These are phyloP conservation scores for Speleostelium caveatum DNA, from an alignment of 78 protist genomes.

Conservation along the genomic window DNA sequence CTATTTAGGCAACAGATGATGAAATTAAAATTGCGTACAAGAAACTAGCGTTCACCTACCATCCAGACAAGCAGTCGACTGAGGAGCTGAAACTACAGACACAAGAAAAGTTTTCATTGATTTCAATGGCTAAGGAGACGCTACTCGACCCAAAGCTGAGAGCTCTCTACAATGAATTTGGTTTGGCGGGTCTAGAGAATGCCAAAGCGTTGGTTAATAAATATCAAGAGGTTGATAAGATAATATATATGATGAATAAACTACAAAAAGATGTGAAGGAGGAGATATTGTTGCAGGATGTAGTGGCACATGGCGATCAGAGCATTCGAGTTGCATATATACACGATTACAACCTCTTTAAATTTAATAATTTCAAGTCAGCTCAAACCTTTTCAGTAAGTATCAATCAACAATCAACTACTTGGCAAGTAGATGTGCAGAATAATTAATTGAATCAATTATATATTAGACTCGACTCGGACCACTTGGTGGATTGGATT, in stretches of 20 bases:
- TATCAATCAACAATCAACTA: neutral
- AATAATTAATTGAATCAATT: too few relatives aligned
- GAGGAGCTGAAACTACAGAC: slow-evolving; percentile 24
- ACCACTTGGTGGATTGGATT: too few relatives aligned
- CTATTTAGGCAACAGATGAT: slow-evolving; percentile 21
- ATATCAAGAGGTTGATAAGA: slow-evolving; percentile 27
- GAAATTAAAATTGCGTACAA: slow-evolving; percentile 55
- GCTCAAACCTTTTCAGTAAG: neutral
- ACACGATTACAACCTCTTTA: slow-evolving; percentile 15
- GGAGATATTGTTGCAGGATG: slow-evolving; percentile 11
- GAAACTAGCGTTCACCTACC: slow-evolving; percentile 68
- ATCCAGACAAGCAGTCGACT: slow-evolving; percentile 55
- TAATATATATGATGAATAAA: slow-evolving; percentile 12
- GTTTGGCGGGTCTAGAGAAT: slow-evolving; percentile 27
- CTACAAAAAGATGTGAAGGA: slow-evolving; percentile 27
- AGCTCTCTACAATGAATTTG: slow-evolving; percentile 53
- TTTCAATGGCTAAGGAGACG: slow-evolving; percentile 32
- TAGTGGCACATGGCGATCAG: slow-evolving; percentile 47
- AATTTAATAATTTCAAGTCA: slow-evolving; percentile 3
- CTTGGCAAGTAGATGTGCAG: neutral
- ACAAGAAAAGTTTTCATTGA: slow-evolving; percentile 61
- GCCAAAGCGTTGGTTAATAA: slow-evolving; percentile 34
- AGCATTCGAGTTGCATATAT: slow-evolving; percentile 5
- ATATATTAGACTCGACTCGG: too few relatives aligned
- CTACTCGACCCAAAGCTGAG: slow-evolving; percentile 31